Base-by-base conservation (phyloP, 202 grass and related monocot genomes). In the Bolboschoenoplectus hybrid region DNA sequence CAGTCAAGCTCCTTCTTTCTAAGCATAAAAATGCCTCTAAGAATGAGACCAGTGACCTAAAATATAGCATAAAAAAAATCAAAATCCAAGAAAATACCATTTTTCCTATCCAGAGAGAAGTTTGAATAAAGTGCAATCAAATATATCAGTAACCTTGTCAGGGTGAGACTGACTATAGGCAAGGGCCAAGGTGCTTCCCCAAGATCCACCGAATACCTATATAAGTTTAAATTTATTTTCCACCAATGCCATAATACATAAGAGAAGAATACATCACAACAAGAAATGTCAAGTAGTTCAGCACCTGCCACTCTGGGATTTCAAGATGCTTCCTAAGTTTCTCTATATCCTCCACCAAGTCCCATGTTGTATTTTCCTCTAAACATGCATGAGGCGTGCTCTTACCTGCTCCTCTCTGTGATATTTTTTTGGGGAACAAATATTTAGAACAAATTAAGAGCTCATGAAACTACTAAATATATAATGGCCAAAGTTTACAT, bases 141-240 rank as follows among this genome's bases (percentile, higher is more conserved):
- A 2, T 38, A 43, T 72, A 52, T 79, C 5, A 50, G 45, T 85
- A 9, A 92, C 97, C 92, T 93, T 97, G 6, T 97, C 92, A 75
- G 93, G 97, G 51, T 97, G 93, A 34, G 77, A 89, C 74, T 97
- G 90, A 81, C 93, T 94, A 75, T 99, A 97, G 0, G 89, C 92
- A 66, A 99, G 92, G 72, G 90, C 90, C 84, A 99, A 94, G 20
- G 93, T 99, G 86, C 93, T 99, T 85, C 97, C 97, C 97, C 93
- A 99, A 3, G 93, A 99, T 64, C 93, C 93, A 19, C 97, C 97
- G 82, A 97, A 99, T 20, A 99, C 93, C 97, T 99, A 36, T 83
- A 75, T 79, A 46, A 56, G 67, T 26, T 5, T 0, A 61, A 60
- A 88, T 9, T 1, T 61, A 61, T 60, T 61, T 36, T 44, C 44